These are phyloP conservation scores for Clitoria ternatea DNA, from an alignment of 306 rosid genomes.

Conservation along the genomic window DNA sequence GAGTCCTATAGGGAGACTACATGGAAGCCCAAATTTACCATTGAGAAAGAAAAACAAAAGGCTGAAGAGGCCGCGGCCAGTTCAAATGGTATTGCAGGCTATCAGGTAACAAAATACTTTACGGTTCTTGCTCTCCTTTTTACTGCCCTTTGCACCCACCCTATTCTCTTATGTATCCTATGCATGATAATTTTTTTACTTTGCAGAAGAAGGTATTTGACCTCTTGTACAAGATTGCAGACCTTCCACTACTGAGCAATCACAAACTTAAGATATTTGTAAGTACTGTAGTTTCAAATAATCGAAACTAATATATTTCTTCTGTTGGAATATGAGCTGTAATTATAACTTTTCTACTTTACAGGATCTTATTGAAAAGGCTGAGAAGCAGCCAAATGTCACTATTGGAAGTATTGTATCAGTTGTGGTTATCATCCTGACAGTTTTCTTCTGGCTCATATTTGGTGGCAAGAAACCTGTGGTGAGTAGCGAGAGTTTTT, in stretches of 20 bases:
- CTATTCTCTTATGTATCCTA: neutral
- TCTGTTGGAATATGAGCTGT: neutral
- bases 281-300: slow-evolving; percentile 26
- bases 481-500: slow-evolving; percentile 35
- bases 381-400: slow-evolving; percentile 75
- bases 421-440: slow-evolving; percentile 43
- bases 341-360: slow-evolving; percentile 20
- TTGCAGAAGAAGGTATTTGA: slow-evolving; percentile 91
- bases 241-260: slow-evolving; percentile 61
- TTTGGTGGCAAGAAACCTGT: slow-evolving; percentile 80
- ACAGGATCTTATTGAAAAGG: slow-evolving; percentile 92
- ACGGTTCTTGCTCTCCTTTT: neutral
- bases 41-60: slow-evolving; percentile 84
- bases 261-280: slow-evolving; percentile 61
- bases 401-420: slow-evolving; percentile 69
- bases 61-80: slow-evolving; percentile 50
- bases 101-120: slow-evolving; percentile 45
- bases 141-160: neutral
- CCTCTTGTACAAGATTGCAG: slow-evolving; percentile 79
- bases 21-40: slow-evolving; percentile 85
- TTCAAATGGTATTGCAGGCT: slow-evolving; percentile 51
- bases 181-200: slow-evolving; percentile 1
- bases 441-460: slow-evolving; percentile 53
- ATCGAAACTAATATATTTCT: neutral
- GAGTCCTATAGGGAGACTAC: slow-evolving; percentile 63